These are phyloP conservation scores for Colletotrichum nymphaeae DNA, from an alignment of 2,329 filamentous ascomycete genomes.

Conservation along the genomic window DNA sequence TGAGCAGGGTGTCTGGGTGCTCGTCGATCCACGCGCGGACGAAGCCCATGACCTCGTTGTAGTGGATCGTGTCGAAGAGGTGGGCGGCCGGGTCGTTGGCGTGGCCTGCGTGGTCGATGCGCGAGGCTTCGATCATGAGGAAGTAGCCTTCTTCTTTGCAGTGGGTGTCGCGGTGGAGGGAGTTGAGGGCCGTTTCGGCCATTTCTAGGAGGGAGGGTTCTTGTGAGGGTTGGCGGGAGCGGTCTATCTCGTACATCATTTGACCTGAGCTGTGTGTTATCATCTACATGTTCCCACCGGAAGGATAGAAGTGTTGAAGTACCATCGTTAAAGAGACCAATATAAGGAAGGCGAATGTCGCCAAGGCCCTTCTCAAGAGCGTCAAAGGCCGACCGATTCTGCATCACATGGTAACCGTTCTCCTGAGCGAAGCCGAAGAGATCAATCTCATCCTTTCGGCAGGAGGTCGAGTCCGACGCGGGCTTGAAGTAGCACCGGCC, in stretches of 20 bases:
- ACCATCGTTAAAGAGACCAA: slow-evolving; percentile 52
- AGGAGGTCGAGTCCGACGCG: slow-evolving; percentile 47
- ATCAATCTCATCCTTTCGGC: slow-evolving; percentile 50
- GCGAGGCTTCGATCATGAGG: slow-evolving; percentile 52
- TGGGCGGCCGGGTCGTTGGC: slow-evolving; percentile 67
- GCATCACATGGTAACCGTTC: slow-evolving; percentile 49
- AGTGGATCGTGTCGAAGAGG: slow-evolving; percentile 55
- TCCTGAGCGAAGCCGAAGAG: slow-evolving; percentile 47
- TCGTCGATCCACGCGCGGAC: slow-evolving; percentile 52
- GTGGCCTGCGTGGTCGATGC: slow-evolving; percentile 54
- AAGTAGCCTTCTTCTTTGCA: slow-evolving; percentile 50
- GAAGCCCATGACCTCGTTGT: slow-evolving; percentile 50
- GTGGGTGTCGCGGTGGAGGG: slow-evolving; percentile 47
- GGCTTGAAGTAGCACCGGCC: slow-evolving; percentile 55
- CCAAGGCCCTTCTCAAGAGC: slow-evolving; percentile 41
- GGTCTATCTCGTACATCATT: slow-evolving; percentile 50
- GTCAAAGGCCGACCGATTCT: slow-evolving; percentile 49
- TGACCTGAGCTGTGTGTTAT: slow-evolving; percentile 29
- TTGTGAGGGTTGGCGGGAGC: slow-evolving; percentile 41
- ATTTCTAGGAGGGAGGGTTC: slow-evolving; percentile 54
- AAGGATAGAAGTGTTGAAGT: not conserved
- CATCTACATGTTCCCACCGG: too few relatives aligned
- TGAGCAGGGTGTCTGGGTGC: slow-evolving; percentile 50
- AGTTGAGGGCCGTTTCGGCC: slow-evolving; percentile 50
- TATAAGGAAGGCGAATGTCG: slow-evolving; percentile 46